A percentile compares a stretch with the other conserved stretches of the same genome.
Evolutionary conservation across 176 grass and related monocot genomes (phyloP).

Genomic region (Bromus sterilis): DNA sequence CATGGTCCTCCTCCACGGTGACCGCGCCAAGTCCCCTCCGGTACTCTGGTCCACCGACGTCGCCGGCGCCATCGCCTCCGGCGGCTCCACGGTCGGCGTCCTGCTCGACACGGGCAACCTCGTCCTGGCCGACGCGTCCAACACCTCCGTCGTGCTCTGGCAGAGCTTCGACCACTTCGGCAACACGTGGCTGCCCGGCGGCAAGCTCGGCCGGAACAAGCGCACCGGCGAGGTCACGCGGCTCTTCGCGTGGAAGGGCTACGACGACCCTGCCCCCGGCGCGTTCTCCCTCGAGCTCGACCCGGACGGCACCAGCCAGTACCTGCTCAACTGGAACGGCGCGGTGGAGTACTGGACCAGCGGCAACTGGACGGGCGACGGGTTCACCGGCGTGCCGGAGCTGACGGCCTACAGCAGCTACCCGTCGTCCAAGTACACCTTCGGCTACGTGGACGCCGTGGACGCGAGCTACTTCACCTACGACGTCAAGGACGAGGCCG

Average conservation of each 20-base stretch:
- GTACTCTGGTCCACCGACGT: conserved; percentile 44
- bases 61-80: neutral
- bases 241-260: conserved; percentile 32
- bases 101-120: conserved; percentile 60
- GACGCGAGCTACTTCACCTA: conserved; percentile 47
- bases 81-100: conserved; percentile 21
- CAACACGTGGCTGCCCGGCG: conserved; percentile 56
- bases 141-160: conserved; percentile 38
- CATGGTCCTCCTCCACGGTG: conserved; percentile 26
- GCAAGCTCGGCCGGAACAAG: conserved; percentile 47
- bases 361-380: conserved; percentile 40
- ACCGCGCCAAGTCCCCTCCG: neutral
- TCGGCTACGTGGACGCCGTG: conserved; percentile 25
- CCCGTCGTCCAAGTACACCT: conserved; percentile 18
- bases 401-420: neutral
- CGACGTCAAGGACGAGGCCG: conserved; percentile 23
- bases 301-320: conserved; percentile 38
- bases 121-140: conserved; percentile 34
- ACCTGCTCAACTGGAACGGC: conserved; percentile 40
- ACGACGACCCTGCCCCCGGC: conserved; percentile 28
- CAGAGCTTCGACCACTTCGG: conserved; percentile 66
- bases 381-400: conserved; percentile 48
- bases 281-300: conserved; percentile 43
- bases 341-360: conserved; percentile 42
- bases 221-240: conserved; percentile 16